Conservation (phyloP, 2,329 filamentous ascomycete genomes). For the Capronia coronata region DNA sequence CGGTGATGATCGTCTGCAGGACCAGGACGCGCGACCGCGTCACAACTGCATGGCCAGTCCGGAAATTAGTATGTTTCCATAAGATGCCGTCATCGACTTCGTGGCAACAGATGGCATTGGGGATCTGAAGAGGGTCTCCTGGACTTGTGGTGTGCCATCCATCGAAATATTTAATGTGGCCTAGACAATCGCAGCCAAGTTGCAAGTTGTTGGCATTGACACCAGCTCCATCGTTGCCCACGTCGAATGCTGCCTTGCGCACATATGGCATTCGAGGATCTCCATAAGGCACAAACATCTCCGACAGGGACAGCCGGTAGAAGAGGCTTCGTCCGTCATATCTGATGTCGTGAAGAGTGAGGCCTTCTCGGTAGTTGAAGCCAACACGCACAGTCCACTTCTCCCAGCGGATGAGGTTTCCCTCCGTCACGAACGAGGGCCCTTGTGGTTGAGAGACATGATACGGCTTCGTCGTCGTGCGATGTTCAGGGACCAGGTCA, state of each 20-base stretch:
- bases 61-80: constrained; percentile 40
- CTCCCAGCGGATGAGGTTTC: constrained; percentile 36
- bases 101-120: constrained; percentile 41
- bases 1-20: constrained; percentile 39
- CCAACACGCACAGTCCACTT: constrained; percentile 42
- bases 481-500: constrained; percentile 29
- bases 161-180: constrained; percentile 41
- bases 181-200: constrained; percentile 42
- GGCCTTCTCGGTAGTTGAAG: constrained; percentile 43
- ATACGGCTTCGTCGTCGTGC: constrained; percentile 36
- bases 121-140: constrained; percentile 36
- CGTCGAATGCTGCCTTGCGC: constrained; percentile 42
- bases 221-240: constrained; percentile 41
- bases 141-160: constrained; percentile 34
- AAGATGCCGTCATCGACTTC: constrained; percentile 37
- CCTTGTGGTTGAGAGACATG: constrained; percentile 36
- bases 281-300: constrained; percentile 44
- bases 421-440: constrained; percentile 32
- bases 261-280: constrained; percentile 39
- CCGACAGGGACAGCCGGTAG: constrained; percentile 38
- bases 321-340: constrained; percentile 39
- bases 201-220: constrained; percentile 40
- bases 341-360: constrained; percentile 38
- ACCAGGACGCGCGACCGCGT: constrained; percentile 34
- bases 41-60: constrained; percentile 34